phyloP scores from a whole-genome alignment of 2,329 filamentous ascomycete species.

The Alternaria conjuncta region DNA sequence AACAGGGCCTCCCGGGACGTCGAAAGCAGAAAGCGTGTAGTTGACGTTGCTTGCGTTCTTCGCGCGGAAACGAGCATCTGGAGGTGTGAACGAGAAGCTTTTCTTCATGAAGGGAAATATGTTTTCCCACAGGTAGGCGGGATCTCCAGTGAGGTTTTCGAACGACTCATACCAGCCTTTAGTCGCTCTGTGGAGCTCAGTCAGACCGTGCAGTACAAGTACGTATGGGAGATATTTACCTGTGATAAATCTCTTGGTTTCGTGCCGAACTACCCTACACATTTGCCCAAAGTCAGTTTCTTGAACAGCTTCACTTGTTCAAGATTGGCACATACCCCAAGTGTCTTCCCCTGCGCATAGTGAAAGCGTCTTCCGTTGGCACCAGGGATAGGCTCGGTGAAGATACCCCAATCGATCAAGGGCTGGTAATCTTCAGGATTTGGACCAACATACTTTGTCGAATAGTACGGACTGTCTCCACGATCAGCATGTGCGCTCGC shows the following conservation, averaged over 20 bases:
- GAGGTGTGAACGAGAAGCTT: conserved; percentile 34
- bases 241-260: conserved; percentile 33
- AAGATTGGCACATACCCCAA: conserved; percentile 20
- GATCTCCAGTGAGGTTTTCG: conserved; percentile 31
- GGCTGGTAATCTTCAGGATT: conserved; percentile 30
- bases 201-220: background rate
- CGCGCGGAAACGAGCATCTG: conserved; percentile 16
- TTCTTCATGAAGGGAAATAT: conserved; percentile 35
- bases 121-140: conserved; percentile 32
- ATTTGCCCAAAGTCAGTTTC: background rate
- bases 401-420: conserved; percentile 36
- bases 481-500: background rate
- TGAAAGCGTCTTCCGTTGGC: conserved; percentile 20
- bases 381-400: conserved; percentile 29
- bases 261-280: conserved; percentile 26
- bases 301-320: background rate
- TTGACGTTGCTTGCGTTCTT: conserved; percentile 8
- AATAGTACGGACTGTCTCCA: conserved; percentile 14
- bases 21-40: conserved; percentile 10
- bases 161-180: conserved; percentile 14
- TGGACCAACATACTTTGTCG: conserved; percentile 15
- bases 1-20: conserved; percentile 9
- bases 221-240: background rate
- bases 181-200: conserved; percentile 1
- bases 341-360: conserved; percentile 34